Evolutionary conservation across 768 basidiomycete genomes (phyloP).

Genomic region (Boletus sp.): DNA sequence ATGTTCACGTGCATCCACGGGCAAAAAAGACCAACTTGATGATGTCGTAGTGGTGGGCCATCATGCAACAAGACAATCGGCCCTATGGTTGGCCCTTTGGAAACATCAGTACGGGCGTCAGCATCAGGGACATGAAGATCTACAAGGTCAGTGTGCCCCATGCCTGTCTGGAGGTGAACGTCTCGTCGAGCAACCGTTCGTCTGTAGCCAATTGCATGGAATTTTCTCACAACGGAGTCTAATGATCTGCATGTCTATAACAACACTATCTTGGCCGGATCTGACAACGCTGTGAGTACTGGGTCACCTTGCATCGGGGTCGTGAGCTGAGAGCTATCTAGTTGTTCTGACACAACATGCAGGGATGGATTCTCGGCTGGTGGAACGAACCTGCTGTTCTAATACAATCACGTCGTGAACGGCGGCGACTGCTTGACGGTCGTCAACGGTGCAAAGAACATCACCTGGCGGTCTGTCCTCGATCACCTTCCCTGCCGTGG

Average conservation of each 20-base stretch:
- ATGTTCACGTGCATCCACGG: not conserved
- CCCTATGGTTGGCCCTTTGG: slow-evolving; percentile 55
- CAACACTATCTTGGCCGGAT: slow-evolving; percentile 54
- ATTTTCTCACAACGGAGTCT: slow-evolving; percentile 51
- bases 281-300: slow-evolving; percentile 34
- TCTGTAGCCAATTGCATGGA: slow-evolving; percentile 55
- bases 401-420: slow-evolving; percentile 48
- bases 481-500: not conserved
- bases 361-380: not conserved
- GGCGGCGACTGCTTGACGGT: slow-evolving; percentile 65
- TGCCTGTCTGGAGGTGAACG: not conserved
- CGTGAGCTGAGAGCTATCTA: not conserved
- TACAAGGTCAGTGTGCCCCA: slow-evolving; percentile 40
- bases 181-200: not conserved
- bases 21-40: not conserved
- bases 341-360: not conserved
- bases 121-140: slow-evolving; percentile 58
- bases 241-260: slow-evolving; percentile 51
- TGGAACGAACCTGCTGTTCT: not conserved
- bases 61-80: slow-evolving; percentile 49
- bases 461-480: slow-evolving; percentile 42
- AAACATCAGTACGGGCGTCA: slow-evolving; percentile 50
- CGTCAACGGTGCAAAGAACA: slow-evolving; percentile 53
- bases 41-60: slow-evolving; percentile 55
- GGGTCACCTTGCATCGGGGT: not conserved